phyloP scores from a whole-genome alignment of 345 rosid species.

The Lenwebbia sp. region DNA sequence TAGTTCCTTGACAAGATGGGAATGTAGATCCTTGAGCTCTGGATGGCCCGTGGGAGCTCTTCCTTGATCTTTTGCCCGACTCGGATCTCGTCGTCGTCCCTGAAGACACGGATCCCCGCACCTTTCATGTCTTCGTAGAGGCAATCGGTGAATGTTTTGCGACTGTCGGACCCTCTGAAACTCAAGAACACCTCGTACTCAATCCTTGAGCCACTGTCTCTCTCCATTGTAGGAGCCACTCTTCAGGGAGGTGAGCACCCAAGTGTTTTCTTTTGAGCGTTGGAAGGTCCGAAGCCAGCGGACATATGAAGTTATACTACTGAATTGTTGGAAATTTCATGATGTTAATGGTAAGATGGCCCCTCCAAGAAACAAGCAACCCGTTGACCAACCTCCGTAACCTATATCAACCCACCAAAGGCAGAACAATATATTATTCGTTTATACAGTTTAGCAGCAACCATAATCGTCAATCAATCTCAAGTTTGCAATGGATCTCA shows the following conservation, averaged over 20 bases:
- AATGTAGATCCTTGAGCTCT: neutral
- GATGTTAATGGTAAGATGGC: neutral
- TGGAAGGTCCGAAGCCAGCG: neutral
- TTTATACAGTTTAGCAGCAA: too few species aligned
- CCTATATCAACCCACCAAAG: too few species aligned
- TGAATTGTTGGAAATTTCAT: neutral
- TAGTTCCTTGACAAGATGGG: neutral
- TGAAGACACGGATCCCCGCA: neutral
- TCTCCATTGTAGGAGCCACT: neutral
- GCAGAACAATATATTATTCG: too few species aligned
- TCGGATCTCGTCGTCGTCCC: neutral
- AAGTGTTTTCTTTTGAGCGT: neutral
- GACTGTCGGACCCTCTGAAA: neutral
- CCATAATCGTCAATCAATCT: too few species aligned
- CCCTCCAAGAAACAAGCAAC: neutral
- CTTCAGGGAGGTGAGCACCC: neutral
- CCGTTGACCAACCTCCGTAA: neutral
- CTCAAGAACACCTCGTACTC: neutral
- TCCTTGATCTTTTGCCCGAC: neutral
- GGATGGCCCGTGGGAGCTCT: neutral
- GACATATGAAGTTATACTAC: neutral
- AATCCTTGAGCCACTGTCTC: neutral
- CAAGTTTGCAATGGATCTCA: too few species aligned
- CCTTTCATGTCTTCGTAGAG: neutral
- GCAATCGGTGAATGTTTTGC: too few species aligned